Evolutionary conservation across 2,329 filamentous ascomycete genomes (phyloP), one percentile per base, ranked within the genome.

Genomic region (Stachybotrys chlorohalonatus): DNA sequence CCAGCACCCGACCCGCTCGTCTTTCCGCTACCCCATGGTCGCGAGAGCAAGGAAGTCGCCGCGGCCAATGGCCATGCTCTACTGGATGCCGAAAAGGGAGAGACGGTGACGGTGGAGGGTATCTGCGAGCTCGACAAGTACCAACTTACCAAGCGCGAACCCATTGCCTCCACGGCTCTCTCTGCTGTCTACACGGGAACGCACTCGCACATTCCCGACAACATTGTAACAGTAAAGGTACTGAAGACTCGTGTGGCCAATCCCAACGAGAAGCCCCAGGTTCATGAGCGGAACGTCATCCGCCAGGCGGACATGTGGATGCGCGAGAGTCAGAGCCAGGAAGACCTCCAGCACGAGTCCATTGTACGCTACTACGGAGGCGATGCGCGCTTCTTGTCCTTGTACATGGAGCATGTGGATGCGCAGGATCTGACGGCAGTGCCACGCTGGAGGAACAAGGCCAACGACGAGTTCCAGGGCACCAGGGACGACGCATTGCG

Each of bases 361-460:
- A 84, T 84, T 56, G 80, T 83, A 55, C 75, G 75, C 24, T 72
- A 82, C 53, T 81, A 83, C 56, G 80, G 80, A 8, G 80, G 81
- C 45, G 81, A 84, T 59, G 81, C 81, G 7, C 77, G 81, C 39
- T 82, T 80, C 61, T 66, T 84, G 45, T 81, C 80, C 3, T 65
- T 84, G 9, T 84, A 83, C 62, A 83, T 84, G 81, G 81, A 84
- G 63, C 78, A 83, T 56, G 73, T 84, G 5, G 78, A 82, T 53
- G 80, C 78, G 11, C 75, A 74, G 49, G 81, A 84, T 58, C 69
- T 84, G 45, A 74, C 77, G 1, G 72, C 73, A 32, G 67, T 71
- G 52, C 70, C 73, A 46, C 69, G 73, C 8, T 83, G 80, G 81
- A 76, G 80, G 30, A 73, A 69, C 53, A 67, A 65, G 17, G 60